Conservation (phyloP, 345 rosid genomes). For the Rhodamnia rubescens region DNA sequence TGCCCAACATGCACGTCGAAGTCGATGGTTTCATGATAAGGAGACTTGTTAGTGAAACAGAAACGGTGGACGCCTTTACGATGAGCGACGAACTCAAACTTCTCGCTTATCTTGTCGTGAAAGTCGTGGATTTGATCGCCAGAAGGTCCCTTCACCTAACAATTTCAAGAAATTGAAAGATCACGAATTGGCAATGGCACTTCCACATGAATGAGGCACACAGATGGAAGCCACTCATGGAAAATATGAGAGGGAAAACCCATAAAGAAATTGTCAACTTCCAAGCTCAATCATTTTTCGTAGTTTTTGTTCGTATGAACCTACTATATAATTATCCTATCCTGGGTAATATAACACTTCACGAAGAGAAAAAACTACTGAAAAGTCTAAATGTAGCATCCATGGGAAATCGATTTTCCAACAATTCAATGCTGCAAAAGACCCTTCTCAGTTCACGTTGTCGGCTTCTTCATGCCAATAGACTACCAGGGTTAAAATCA, state of each 20-base stretch:
- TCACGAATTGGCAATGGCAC: background rate
- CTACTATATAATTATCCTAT: background rate
- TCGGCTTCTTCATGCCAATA: background rate
- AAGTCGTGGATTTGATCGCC: conserved; percentile 50
- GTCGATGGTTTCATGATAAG: conserved; percentile 60
- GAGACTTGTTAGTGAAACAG: conserved; percentile 67
- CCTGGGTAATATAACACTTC: background rate
- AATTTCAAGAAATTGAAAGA: background rate
- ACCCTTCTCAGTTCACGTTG: background rate
- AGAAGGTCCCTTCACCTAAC: conserved; percentile 54
- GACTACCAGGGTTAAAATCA: background rate
- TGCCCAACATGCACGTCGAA: conserved; percentile 64
- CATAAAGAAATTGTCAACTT: background rate
- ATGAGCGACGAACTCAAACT: conserved; percentile 45
- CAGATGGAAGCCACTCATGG: background rate
- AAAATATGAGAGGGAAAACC: background rate
- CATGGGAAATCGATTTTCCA: background rate
- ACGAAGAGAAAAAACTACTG: background rate
- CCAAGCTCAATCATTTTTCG: background rate
- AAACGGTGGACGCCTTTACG: conserved; percentile 56
- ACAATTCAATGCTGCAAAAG: background rate
- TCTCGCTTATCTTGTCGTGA: conserved; percentile 56
- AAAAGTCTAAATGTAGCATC: background rate
- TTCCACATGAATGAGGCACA: background rate
- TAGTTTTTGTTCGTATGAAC: background rate